phyloP scores from a whole-genome alignment of 1,284 basidiomycete species.

The Ceratobasidium sp. region DNA sequence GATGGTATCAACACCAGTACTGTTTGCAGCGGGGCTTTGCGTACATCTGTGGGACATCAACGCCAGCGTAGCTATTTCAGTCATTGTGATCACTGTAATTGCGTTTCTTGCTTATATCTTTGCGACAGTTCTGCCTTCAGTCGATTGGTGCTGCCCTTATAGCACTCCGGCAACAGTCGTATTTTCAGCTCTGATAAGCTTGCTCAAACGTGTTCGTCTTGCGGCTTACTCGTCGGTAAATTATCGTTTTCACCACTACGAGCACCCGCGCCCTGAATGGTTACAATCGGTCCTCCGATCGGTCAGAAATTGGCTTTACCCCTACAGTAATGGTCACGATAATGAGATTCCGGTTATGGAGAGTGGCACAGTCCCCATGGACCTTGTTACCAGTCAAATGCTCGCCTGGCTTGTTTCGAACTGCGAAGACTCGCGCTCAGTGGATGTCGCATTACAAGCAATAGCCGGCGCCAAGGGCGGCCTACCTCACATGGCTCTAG shows the following conservation, averaged over 20 bases:
- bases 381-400: not conserved
- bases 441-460: slow-evolving; percentile 10
- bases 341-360: too few species aligned
- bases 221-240: too few species aligned
- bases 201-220: too few species aligned
- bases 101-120: not conserved
- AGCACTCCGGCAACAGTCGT: too few species aligned
- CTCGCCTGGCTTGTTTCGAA: slow-evolving; percentile 3
- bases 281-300: too few species aligned
- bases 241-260: too few species aligned
- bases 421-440: slow-evolving; percentile 10
- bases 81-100: not conserved
- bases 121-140: not conserved
- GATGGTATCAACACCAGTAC: not conserved
- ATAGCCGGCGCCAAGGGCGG: not conserved
- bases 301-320: too few species aligned
- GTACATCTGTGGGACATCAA: slow-evolving; percentile 10
- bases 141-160: not conserved
- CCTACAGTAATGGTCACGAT: too few species aligned
- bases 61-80: not conserved
- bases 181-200: too few species aligned
- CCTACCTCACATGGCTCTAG: too few species aligned
- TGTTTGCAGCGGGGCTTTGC: slow-evolving; percentile 1
- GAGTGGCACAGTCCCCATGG: not conserved
- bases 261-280: too few species aligned